Evolutionary conservation across 352 stramenopile species (phyloP).

Genomic region (Pythium apleroticum): DNA sequence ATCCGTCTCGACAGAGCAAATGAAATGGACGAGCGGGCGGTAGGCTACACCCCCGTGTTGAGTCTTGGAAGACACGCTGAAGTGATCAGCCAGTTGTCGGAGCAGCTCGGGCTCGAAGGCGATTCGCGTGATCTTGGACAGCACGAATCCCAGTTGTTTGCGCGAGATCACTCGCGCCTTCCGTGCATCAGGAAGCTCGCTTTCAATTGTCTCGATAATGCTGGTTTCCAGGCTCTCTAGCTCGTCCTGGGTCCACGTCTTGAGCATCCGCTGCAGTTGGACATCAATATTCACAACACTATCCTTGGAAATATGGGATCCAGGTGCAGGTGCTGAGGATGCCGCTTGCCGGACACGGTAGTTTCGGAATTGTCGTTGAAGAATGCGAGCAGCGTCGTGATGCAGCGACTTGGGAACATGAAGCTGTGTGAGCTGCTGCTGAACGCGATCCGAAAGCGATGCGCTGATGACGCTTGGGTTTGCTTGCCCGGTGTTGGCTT

Average conservation of each 20-base stretch:
- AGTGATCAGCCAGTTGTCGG: slow-evolving; percentile 44
- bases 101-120: slow-evolving; percentile 44
- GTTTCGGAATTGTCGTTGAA: slow-evolving; percentile 26
- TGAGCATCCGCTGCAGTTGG: slow-evolving; percentile 39
- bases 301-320: background rate
- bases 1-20: slow-evolving; percentile 41
- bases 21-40: slow-evolving; percentile 43
- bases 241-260: slow-evolving; percentile 43
- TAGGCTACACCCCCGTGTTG: slow-evolving; percentile 35
- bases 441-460: background rate
- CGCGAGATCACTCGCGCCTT: slow-evolving; percentile 32
- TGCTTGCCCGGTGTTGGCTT: background rate
- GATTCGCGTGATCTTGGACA: slow-evolving; percentile 44
- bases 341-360: slow-evolving; percentile 13
- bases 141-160: slow-evolving; percentile 58
- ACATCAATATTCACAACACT: slow-evolving; percentile 27
- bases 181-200: slow-evolving; percentile 33
- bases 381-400: slow-evolving; percentile 35
- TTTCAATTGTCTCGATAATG: slow-evolving; percentile 42
- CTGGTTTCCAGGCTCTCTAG: slow-evolving; percentile 35
- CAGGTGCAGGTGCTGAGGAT: background rate
- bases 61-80: slow-evolving; percentile 26
- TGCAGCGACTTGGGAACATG: slow-evolving; percentile 37
- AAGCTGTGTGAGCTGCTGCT: slow-evolving; percentile 31
- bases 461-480: slow-evolving; percentile 17